These are phyloP conservation scores for Mortierella sp. DNA, from an alignment of 371 early-diverging fungal species.

Conservation along the genomic window DNA sequence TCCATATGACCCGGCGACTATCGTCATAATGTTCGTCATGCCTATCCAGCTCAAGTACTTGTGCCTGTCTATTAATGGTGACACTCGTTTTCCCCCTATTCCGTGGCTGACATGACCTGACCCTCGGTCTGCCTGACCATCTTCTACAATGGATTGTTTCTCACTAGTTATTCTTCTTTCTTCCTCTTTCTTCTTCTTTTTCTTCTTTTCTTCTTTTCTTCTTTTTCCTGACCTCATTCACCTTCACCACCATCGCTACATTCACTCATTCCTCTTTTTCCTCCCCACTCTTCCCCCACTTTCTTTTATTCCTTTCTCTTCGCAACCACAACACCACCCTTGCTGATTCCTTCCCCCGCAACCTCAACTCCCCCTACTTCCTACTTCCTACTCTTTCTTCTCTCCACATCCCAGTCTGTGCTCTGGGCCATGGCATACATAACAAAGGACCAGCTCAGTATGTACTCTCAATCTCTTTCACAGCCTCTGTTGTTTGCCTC, in stretches of 20 bases:
- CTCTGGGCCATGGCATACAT: slow-evolving; percentile 42
- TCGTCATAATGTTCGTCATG: too few relatives aligned
- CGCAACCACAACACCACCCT: not conserved
- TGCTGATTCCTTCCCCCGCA: not conserved
- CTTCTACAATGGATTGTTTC: not conserved
- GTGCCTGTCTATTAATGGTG: too few relatives aligned
- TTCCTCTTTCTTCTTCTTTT: slow-evolving; percentile 2
- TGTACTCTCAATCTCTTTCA: not conserved
- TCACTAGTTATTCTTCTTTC: not conserved
- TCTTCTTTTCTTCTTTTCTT: not conserved
- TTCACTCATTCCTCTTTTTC: not conserved
- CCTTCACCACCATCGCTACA: slow-evolving; percentile 5
- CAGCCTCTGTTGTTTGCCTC: not conserved
- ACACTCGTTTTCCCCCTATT: too few relatives aligned
- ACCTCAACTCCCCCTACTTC: not conserved
- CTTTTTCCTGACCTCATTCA: not conserved
- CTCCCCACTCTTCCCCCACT: not conserved
- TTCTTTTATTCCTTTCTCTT: too few relatives aligned
- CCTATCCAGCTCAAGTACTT: too few relatives aligned
- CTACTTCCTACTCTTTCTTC: too few relatives aligned
- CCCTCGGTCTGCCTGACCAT: slow-evolving; percentile 5
- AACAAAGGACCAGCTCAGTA: slow-evolving; percentile 56
- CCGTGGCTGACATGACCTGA: slow-evolving; percentile 5
- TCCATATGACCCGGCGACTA: too few relatives aligned
- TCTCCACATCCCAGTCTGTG: not conserved